Base-by-base conservation (phyloP, 169 alveolate genomes). In the Plasmodium vinckei region DNA sequence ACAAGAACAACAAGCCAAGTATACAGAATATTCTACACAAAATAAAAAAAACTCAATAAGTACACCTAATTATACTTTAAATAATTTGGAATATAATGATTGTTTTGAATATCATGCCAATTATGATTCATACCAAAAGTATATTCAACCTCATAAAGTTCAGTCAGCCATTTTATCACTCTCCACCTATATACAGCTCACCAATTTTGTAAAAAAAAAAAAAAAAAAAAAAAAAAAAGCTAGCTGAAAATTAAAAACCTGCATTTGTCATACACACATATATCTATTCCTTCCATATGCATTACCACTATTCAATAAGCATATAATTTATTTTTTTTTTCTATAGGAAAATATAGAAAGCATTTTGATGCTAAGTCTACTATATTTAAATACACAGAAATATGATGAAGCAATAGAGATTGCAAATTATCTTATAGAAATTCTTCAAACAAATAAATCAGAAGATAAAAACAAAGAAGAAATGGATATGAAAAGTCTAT, bases 341-440 rank as follows among this genome's bases (percentile, higher is more conserved):
- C 47, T 51, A 15, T 46, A 77, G 88, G 77, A 77, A 77, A 49
- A 77, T 56, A 10, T 56, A 6, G 88, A 77, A 39, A 77, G 88
- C 59, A 63, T 77, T 33, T 77, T 77, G 59, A 77, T 68, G 33
- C 27, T 77, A 49, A 56, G 77, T 46, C 23, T 77, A 25, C 42
- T 51, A 13, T 77, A 77, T 44, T 56, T 77, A 17, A 77, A 77
- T 47, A 44, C 17, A 1, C 88, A 77, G 13, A 64, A 77, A 68
- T 77, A 77, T 64, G 57, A 51, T 7, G 72, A 77, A 44, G 39
- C 77, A 1, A 17, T 63, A 59, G 49, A 77, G 33, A n/a, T 77
- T 10, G 77, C 44, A 27, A 51, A 25, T 23, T 77, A 77, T 19
- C 33, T 77, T 42, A 63, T 77, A 46, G 42, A 77, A n/a, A 44